Conservation (phyloP, 352 stramenopile species). For the Globisporangium sylvaticum region DNA sequence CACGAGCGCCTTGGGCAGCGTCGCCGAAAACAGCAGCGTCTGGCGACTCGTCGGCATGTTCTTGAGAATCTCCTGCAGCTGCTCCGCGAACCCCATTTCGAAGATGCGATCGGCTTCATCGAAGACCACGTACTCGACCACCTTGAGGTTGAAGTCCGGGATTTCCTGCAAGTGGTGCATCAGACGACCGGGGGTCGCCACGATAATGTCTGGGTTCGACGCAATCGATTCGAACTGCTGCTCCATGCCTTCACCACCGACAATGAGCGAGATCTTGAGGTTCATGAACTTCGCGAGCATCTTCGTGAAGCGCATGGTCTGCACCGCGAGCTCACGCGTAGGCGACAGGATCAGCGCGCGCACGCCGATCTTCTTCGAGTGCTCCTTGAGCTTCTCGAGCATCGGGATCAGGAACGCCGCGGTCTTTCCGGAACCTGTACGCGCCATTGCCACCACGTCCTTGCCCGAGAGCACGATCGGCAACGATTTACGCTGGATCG, state of each 20-base stretch:
- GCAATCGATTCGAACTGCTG: conserved; percentile 96
- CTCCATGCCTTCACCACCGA: conserved; percentile 98
- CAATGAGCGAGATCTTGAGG: conserved; percentile 91
- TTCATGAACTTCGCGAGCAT: conserved; percentile 90
- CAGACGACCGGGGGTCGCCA: conserved; percentile 93
- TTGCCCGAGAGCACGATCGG: conserved; percentile 94
- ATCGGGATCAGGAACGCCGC: conserved; percentile 97
- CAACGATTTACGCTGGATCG: conserved; percentile 98
- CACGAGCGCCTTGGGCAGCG: conserved; percentile 95
- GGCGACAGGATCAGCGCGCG: conserved; percentile 92
- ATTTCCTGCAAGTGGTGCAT: conserved; percentile 94
- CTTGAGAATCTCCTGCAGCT: conserved; percentile 93
- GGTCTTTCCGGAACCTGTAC: conserved; percentile 98
- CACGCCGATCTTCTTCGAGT: conserved; percentile 87
- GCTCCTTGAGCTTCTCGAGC: conserved; percentile 95
- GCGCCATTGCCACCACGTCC: conserved; percentile 98
- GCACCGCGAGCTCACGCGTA: conserved; percentile 97
- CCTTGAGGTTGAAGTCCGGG: conserved; percentile 90
- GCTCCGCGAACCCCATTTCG: conserved; percentile 99
- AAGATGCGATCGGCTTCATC: conserved; percentile 99
- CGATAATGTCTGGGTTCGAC: conserved; percentile 91
- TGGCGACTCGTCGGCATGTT: conserved; percentile 85
- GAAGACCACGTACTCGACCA: conserved; percentile 93
- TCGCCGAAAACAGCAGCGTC: conserved; percentile 95
- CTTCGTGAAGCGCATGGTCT: conserved; percentile 93